A percentile compares a stretch with the other conserved stretches of the same genome.
Conservation (phyloP, 2,329 filamentous ascomycete genomes). For the Neopestalotiopsis rosae region DNA sequence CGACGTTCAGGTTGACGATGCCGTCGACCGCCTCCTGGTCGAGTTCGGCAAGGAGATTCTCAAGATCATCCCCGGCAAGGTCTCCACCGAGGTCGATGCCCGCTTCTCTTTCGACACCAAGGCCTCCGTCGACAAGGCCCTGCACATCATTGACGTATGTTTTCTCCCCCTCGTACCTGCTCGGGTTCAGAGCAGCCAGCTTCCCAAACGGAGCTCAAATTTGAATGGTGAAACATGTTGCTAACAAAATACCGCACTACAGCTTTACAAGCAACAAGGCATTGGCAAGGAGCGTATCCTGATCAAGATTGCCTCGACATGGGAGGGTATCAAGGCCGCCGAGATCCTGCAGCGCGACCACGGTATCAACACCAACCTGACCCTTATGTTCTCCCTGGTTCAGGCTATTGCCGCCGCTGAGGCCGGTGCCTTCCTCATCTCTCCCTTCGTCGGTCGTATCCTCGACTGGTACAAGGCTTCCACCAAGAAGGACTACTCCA, state of each 20-base stretch:
- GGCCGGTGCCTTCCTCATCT: conserved; percentile 96
- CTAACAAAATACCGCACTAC: conserved; percentile 25
- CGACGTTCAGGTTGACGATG: conserved; percentile 85
- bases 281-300: conserved; percentile 93
- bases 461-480: conserved; percentile 99
- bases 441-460: conserved; percentile 98
- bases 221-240: background rate
- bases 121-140: conserved; percentile 91
- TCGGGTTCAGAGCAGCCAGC: background rate
- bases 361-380: conserved; percentile 98
- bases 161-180: conserved; percentile 17
- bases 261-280: conserved; percentile 94
- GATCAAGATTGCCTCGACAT: conserved; percentile 99
- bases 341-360: conserved; percentile 96
- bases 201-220: too few relatives aligned
- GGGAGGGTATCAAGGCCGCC: conserved; percentile 99
- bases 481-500: conserved; percentile 90
- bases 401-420: conserved; percentile 97
- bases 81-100: conserved; percentile 98
- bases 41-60: conserved; percentile 99
- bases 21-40: conserved; percentile 92
- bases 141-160: conserved; percentile 92
- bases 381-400: conserved; percentile 94
- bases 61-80: conserved; percentile 95
- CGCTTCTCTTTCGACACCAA: conserved; percentile 94